Conservation (phyloP, 768 basidiomycete species). For the Daedaleopsis sinensis region DNA sequence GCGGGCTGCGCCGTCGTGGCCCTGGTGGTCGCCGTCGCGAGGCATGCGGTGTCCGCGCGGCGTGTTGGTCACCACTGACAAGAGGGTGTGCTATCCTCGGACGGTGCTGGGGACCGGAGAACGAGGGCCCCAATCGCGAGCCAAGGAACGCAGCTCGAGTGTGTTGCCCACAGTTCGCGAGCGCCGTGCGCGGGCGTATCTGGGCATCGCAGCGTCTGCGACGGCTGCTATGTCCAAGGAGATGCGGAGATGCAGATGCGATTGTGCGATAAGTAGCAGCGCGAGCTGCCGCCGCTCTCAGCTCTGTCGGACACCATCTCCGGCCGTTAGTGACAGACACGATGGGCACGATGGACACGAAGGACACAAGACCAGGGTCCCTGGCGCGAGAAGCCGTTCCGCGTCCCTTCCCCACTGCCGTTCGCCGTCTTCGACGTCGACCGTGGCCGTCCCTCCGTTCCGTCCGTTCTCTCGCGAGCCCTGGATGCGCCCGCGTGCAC, state of each 20-base stretch:
- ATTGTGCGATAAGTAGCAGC: not conserved
- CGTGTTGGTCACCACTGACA: too few relatives aligned
- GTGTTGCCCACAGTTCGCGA: not conserved
- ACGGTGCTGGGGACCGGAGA: too few relatives aligned
- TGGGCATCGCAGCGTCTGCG: not conserved
- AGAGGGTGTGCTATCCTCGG: too few relatives aligned
- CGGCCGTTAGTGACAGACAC: too few relatives aligned
- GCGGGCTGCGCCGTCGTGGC: too few relatives aligned
- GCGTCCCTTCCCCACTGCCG: not conserved
- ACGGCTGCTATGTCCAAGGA: not conserved
- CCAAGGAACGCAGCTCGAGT: too few relatives aligned
- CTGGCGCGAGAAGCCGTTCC: not conserved
- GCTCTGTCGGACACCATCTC: too few relatives aligned
- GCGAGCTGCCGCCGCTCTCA: too few relatives aligned
- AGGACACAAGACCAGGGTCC: not conserved
- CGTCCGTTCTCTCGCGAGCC: not conserved
- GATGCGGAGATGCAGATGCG: conserved; percentile 1
- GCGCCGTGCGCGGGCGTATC: not conserved
- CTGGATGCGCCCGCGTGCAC: not conserved
- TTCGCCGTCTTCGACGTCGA: not conserved
- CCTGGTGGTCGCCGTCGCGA: too few relatives aligned
- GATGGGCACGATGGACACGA: not conserved
- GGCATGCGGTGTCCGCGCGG: too few relatives aligned
- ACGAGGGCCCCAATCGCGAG: too few relatives aligned
- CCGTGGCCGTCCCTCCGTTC: not conserved